Conservation (phyloP, 163 green algal species). For the Scenedesmus sp. region DNA sequence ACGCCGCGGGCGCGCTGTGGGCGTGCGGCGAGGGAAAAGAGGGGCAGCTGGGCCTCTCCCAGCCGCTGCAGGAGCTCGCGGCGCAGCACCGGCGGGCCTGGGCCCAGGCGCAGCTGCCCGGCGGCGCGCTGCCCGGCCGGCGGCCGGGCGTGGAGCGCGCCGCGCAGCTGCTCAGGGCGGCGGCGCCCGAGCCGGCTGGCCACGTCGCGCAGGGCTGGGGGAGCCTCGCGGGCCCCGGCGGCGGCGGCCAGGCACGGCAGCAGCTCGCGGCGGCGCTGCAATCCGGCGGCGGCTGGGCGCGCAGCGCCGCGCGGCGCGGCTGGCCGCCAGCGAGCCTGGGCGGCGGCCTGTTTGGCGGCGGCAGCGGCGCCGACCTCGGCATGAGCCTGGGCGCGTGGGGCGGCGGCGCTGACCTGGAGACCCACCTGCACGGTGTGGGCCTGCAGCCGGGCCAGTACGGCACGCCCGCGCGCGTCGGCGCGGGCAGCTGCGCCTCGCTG, state of each 20-base stretch:
- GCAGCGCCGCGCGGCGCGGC: not conserved
- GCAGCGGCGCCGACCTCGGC: not conserved
- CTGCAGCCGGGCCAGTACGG: not conserved
- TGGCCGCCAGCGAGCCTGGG: not conserved
- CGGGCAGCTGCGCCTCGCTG: not conserved
- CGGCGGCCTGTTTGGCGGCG: not conserved
- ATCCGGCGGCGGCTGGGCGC: constrained; percentile 15
- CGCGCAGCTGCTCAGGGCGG: too few relatives aligned
- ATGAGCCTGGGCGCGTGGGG: constrained; percentile 11
- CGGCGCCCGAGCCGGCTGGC: too few relatives aligned
- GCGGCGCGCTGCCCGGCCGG: too few relatives aligned
- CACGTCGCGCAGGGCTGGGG: constrained; percentile 30
- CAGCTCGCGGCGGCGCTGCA: constrained; percentile 10
- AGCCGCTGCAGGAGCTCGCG: too few relatives aligned
- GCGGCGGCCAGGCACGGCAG: constrained; percentile 19
- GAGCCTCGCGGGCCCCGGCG: not conserved
- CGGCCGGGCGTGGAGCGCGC: too few relatives aligned
- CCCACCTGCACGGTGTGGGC: constrained; percentile 14
- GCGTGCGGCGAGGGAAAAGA: too few relatives aligned
- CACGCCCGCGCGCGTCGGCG: not conserved
- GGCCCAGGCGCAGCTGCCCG: too few relatives aligned
- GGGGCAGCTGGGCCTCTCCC: too few relatives aligned
- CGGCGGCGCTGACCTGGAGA: constrained; percentile 45
- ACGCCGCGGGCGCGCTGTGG: too few relatives aligned
- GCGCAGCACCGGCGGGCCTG: too few relatives aligned